These are phyloP conservation scores for Ehretia macrophylla DNA, from an alignment of 257 asterid species.

Conservation along the genomic window DNA sequence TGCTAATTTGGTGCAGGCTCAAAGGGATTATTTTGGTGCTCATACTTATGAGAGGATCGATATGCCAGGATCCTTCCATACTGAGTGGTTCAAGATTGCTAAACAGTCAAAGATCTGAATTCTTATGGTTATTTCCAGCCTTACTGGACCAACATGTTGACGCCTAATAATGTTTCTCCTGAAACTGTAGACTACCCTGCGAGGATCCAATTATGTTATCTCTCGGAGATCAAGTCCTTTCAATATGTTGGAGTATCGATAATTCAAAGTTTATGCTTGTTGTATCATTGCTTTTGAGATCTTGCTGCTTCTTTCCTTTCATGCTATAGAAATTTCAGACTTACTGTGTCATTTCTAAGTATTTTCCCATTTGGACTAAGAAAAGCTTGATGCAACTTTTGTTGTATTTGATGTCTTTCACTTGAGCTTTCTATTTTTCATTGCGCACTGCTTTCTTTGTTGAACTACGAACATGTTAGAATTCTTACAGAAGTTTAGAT, in stretches of 20 bases:
- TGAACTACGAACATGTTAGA: too few relatives aligned
- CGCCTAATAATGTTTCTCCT: constrained; percentile 14
- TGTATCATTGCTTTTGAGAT: not conserved
- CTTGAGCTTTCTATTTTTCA: not conserved
- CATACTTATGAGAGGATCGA: constrained; percentile 89
- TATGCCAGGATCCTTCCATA: constrained; percentile 70
- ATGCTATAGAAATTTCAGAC: not conserved
- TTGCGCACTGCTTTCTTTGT: not conserved
- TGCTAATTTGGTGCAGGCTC: constrained; percentile 93
- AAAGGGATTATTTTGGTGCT: constrained; percentile 93
- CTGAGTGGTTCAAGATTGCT: constrained; percentile 95
- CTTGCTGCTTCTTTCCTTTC: not conserved
- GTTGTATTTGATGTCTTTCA: not conserved
- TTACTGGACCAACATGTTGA: not conserved
- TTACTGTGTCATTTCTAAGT: not conserved
- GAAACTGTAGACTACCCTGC: constrained; percentile 5
- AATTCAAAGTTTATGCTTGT: constrained; percentile 2
- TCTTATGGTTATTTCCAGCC: constrained; percentile 4
- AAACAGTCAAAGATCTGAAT: constrained; percentile 41
- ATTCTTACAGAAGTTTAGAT: too few relatives aligned
- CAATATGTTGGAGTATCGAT: constrained; percentile 4
- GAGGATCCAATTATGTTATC: constrained; percentile 6
- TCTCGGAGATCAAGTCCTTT: constrained; percentile 6
- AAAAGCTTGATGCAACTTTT: not conserved
- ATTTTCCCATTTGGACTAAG: too few relatives aligned